Evolutionary conservation across 176 grass and related monocot genomes (phyloP), one percentile per base, ranked within the genome.

Genomic region (Ensete ventricosum): DNA sequence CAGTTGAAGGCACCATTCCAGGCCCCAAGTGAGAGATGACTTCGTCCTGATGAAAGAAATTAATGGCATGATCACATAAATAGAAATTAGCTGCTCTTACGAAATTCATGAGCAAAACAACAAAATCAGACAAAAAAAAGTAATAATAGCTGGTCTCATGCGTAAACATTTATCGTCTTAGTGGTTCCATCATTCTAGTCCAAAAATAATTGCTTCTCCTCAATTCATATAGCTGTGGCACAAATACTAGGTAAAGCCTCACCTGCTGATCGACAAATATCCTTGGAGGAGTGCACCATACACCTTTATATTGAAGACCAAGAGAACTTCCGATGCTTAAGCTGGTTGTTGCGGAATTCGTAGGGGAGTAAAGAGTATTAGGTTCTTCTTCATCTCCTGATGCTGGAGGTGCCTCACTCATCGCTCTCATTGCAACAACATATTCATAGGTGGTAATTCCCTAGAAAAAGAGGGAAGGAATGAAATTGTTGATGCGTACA

Each of bases 391-490:
- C 95, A 25, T 91, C 95, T 63, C 79, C 76, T 68, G 86, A 94
- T 49, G 57, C 91, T 53, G 88, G 84, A 71, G 87, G 86, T 70
- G 80, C 86, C 80, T 99, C 95, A 51, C 91, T 99, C 90, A 99
- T 91, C 82, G 91, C 86, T 82, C 95, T 87, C 95, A 99, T 99
- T 23, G 95, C 95, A 9, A 99, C 95, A 70, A 99, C 95, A 75
- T 91, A 99, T 76, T 99, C 95, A 53, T 99, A 94, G 52, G 95
- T 99, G 23, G 95, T 94, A 65, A 99, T 91, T 74, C 95, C 95
- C 95, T 99, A 43, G 71, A 80, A 52, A 74, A 29, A 75, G 25
- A 82, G 53, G 57, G 79, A 23, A 48, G 72, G 26, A 63, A 17
- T 17, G 25, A 27, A 79, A 54, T 25, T 53, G 9, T n/a, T 14